Evolutionary conservation across 2,329 filamentous ascomycete species (phyloP).

Genomic region (Rutstroemia sp.): DNA sequence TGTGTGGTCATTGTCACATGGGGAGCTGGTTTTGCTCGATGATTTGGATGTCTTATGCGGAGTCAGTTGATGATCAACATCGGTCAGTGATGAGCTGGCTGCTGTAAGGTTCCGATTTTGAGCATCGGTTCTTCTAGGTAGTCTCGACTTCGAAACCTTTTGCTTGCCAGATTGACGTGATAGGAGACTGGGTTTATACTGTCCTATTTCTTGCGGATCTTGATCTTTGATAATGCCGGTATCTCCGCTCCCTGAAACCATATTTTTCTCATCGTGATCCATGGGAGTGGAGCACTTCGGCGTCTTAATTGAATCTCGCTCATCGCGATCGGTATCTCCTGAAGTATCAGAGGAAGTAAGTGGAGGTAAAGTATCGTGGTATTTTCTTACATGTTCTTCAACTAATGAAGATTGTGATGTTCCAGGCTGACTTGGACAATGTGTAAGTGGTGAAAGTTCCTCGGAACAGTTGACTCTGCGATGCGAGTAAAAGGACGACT

Average conservation of each 20-base stretch:
- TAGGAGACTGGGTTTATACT: no score
- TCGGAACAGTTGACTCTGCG: neutral
- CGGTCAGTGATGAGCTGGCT: no score
- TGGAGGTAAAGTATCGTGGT: neutral
- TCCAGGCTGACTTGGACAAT: neutral
- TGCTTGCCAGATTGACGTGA: no score
- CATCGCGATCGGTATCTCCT: no score
- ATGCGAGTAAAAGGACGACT: slow-evolving; percentile 1
- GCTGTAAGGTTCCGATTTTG: no score
- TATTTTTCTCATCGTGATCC: neutral
- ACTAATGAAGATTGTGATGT: slow-evolving; percentile 3
- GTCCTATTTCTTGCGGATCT: neutral
- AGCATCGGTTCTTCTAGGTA: no score
- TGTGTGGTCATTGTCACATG: neutral
- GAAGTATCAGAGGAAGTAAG: neutral
- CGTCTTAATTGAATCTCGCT: neutral
- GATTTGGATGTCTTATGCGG: neutral
- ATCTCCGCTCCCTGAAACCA: neutral
- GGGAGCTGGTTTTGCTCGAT: neutral
- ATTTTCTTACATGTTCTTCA: neutral
- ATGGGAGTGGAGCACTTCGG: neutral
- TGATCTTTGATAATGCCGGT: neutral
- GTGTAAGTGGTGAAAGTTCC: neutral
- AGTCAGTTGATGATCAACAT: neutral
- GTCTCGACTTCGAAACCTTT: no score